Evolutionary conservation across 2,329 filamentous ascomycete species (phyloP).

Genomic region (Fusarium phyllophilum): DNA sequence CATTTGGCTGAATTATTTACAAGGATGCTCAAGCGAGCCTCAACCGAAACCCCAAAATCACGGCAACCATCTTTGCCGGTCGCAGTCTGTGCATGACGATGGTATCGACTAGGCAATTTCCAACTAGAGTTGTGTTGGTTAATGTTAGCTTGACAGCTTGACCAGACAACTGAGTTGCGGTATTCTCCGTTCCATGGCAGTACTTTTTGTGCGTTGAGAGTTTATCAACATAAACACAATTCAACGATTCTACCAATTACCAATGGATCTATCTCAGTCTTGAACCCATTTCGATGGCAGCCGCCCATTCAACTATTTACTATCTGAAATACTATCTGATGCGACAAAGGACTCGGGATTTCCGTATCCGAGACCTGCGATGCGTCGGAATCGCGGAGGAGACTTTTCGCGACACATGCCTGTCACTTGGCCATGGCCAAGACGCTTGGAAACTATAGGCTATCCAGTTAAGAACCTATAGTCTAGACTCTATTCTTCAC

Average conservation of each 20-base stretch:
- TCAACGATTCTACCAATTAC: neutral
- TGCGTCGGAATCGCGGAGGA: constrained; percentile 10
- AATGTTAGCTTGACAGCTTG: neutral
- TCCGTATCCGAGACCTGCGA: constrained; percentile 38
- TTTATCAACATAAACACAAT: neutral
- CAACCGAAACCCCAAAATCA: constrained; percentile 28
- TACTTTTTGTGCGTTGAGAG: neutral
- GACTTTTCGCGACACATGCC: constrained; percentile 23
- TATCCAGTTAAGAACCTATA: neutral
- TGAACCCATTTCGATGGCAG: neutral
- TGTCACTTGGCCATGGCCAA: constrained; percentile 7
- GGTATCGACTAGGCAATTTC: neutral
- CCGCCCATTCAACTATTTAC: neutral
- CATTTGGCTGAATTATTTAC: constrained; percentile 34
- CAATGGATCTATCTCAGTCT: neutral
- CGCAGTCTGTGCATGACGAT: neutral
- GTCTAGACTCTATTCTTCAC: neutral
- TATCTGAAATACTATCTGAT: neutral
- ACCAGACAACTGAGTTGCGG: neutral
- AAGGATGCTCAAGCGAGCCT: constrained; percentile 33
- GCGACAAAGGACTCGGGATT: constrained; percentile 34
- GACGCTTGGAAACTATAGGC: neutral
- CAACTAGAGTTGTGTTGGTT: neutral
- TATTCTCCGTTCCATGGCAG: neutral
- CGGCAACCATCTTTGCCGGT: constrained; percentile 32